Evolutionary conservation across 208 protist species (phyloP), one percentile per base, ranked within the genome.

Genomic region (Wallacemonas collosoma): DNA sequence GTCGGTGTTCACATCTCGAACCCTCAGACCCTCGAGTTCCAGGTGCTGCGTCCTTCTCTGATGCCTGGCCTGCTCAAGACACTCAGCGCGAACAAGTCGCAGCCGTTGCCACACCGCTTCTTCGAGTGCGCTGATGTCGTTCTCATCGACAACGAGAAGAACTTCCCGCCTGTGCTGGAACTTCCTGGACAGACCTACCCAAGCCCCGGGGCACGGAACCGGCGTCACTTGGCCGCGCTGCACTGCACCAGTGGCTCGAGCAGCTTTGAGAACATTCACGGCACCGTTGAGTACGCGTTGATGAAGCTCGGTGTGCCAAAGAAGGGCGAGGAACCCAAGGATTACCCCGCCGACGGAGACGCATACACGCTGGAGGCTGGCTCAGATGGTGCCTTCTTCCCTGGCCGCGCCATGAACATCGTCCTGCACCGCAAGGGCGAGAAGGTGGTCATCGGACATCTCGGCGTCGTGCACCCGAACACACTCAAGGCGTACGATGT

Each of bases 111-210:
- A 43, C 81, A 99, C 47, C 83, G 91, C 67, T 93, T 99, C 44
- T 99, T 99, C 79, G 98, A 99, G 84, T 86, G 98, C 63, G 68
- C 86, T 0, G 98, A 99, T 86, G 95, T 99, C n/a, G 86, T 99
- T 8, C 71, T 98, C 17, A 69, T 96, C 36, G 93, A 98, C 80
- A 82, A 90, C 68, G 77, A 73, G n/a, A 85, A 75, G 38, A 96
- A 96, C 79, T 96, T 96, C 72, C 87, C 91, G 8, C 83, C 85
- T 1, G 73, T 95, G 50, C 83, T 96, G 36, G 95, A 97, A 60
- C 77, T 87, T 2, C 68, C 68, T 8, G 60, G 17, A 38, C 53
- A 6, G 57, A 45, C 47, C 43, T 96, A 91, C 77, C 80, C 77
- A 43, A 83, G 85, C 41, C 86, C 85, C 12, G 98, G 98, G 12